phyloP scores from a whole-genome alignment of 345 rosid species.

The Citrus unshiu region DNA sequence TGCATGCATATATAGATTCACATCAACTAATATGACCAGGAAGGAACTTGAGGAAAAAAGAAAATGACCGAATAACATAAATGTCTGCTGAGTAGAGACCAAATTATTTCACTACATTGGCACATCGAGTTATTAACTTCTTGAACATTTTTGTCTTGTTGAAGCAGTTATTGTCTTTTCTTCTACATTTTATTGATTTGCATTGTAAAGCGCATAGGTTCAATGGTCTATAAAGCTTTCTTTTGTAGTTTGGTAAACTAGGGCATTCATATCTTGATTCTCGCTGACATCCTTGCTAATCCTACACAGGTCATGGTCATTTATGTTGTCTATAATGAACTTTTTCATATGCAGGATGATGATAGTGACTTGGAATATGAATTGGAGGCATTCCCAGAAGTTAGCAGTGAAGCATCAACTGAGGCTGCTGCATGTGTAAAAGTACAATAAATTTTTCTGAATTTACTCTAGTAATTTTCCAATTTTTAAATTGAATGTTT shows the following conservation, averaged over 20 bases:
- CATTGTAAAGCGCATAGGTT: neutral
- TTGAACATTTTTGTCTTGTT: neutral
- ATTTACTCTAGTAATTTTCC: neutral
- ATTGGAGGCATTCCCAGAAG: slow-evolving; percentile 76
- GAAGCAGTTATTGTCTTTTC: neutral
- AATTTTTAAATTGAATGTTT: neutral
- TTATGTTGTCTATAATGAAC: neutral
- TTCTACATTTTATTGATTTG: neutral
- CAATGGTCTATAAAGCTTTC: neutral
- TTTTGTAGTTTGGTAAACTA: neutral
- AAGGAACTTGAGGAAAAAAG: neutral
- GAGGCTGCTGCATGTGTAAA: slow-evolving; percentile 91
- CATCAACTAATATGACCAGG: neutral
- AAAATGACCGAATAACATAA: neutral
- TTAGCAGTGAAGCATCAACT: slow-evolving; percentile 51
- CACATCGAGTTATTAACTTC: neutral
- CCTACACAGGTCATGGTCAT: neutral
- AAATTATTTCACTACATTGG: neutral
- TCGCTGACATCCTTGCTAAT: neutral
- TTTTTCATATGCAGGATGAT: slow-evolving; percentile 59
- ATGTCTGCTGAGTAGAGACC: neutral
- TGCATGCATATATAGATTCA: neutral
- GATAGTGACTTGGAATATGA: slow-evolving; percentile 91
- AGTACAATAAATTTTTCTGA: slow-evolving; percentile 32
- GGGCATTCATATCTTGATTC: neutral